These are phyloP conservation scores for Sporothrix humicola DNA, from an alignment of 2,329 filamentous ascomycete species.

Conservation along the genomic window DNA sequence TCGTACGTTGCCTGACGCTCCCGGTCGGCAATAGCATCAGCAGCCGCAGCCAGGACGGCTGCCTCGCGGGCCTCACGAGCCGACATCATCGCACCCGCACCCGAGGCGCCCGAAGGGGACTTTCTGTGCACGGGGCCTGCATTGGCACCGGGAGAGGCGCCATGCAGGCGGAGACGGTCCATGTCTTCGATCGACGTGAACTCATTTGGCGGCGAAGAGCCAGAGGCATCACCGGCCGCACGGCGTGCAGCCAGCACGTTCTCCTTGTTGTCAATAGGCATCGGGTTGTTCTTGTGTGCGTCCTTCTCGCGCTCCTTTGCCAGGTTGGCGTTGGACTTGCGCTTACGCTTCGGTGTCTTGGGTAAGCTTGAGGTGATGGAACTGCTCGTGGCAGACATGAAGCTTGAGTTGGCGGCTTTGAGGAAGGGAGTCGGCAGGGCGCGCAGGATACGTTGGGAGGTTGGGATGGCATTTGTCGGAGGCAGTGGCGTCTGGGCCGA, in stretches of 20 bases:
- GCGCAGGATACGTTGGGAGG: conserved; percentile 87
- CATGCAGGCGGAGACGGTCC: conserved; percentile 52
- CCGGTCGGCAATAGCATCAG: conserved; percentile 68
- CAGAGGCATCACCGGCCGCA: conserved; percentile 32
- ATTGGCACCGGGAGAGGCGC: conserved; percentile 36
- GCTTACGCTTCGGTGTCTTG: conserved; percentile 68
- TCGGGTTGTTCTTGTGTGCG: conserved; percentile 40
- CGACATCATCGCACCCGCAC: conserved; percentile 29
- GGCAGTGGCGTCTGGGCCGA: conserved; percentile 70
- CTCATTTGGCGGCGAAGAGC: conserved; percentile 34
- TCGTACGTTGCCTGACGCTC: conserved; percentile 81
- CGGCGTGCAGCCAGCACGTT: conserved; percentile 45
- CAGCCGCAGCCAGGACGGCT: conserved; percentile 58
- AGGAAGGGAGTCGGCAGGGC: conserved; percentile 88
- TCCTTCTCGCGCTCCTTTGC: conserved; percentile 46
- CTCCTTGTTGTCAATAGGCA: conserved; percentile 56
- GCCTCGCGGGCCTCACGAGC: conserved; percentile 39
- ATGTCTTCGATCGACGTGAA: conserved; percentile 54
- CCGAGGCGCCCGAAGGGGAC: conserved; percentile 39
- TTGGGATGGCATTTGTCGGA: conserved; percentile 84
- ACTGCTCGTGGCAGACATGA: conserved; percentile 89
- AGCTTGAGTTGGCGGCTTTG: conserved; percentile 92
- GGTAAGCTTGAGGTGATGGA: conserved; percentile 80
- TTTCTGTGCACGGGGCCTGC: conserved; percentile 38
- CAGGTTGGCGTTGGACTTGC: conserved; percentile 56